These are phyloP conservation scores for Grammothele lineata DNA, from an alignment of 768 basidiomycete genomes.

Conservation along the genomic window DNA sequence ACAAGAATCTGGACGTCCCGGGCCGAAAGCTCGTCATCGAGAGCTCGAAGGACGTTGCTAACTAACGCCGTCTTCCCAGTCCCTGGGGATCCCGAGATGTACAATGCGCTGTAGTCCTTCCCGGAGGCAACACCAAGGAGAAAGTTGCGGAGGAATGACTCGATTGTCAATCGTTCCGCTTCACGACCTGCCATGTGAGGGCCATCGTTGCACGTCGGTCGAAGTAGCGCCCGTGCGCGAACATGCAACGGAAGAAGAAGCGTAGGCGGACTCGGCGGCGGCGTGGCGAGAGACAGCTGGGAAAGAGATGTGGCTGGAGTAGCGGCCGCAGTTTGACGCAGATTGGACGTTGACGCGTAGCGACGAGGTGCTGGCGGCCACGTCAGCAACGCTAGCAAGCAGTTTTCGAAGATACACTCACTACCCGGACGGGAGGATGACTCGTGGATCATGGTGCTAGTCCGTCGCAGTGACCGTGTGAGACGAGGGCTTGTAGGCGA, in stretches of 20 bases:
- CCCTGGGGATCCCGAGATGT: constrained; percentile 91
- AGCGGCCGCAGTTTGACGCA: constrained; percentile 22
- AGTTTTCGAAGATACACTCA: constrained; percentile 28
- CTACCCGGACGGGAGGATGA: constrained; percentile 44
- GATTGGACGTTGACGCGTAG: constrained; percentile 44
- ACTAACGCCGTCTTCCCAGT: constrained; percentile 90
- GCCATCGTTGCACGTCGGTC: constrained; percentile 61
- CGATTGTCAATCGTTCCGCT: constrained; percentile 53
- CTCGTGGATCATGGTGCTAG: constrained; percentile 28
- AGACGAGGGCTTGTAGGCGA: constrained; percentile 14
- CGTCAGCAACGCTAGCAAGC: constrained; percentile 2
- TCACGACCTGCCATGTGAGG: constrained; percentile 64
- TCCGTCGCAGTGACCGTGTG: constrained; percentile 37
- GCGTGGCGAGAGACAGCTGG: constrained; percentile 47
- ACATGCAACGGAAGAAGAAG: constrained; percentile 44
- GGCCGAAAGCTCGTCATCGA: constrained; percentile 34
- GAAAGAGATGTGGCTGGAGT: constrained; percentile 44
- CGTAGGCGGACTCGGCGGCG: constrained; percentile 55
- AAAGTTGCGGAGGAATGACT: constrained; percentile 57
- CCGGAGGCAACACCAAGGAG: constrained; percentile 29
- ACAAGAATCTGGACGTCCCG: constrained; percentile 44
- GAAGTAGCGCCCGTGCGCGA: constrained; percentile 66
- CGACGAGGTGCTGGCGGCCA: constrained; percentile 36
- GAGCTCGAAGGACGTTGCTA: constrained; percentile 49
- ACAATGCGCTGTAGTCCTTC: constrained; percentile 48